Conservation (phyloP, 2,329 filamentous ascomycete species). For the Phialocephala subalpina region DNA sequence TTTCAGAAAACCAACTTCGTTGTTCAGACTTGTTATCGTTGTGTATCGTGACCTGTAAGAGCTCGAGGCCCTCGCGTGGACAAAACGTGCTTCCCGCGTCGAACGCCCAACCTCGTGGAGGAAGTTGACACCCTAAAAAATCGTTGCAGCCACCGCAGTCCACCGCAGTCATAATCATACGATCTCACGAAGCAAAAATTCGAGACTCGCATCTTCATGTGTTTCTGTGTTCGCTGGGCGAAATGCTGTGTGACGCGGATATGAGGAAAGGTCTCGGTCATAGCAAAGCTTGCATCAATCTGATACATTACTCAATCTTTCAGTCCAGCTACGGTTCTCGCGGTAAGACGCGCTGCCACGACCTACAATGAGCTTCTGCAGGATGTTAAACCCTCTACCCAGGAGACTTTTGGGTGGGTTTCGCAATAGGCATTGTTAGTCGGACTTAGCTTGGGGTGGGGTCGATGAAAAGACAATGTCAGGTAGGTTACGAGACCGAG, state of each 20-base stretch:
- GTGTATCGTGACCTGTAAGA: neutral
- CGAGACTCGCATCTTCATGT: neutral
- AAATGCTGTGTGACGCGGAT: neutral
- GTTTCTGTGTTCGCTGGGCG: neutral
- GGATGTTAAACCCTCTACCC: neutral
- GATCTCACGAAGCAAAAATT: neutral
- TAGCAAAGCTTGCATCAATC: neutral
- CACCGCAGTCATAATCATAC: slow-evolving; percentile 9
- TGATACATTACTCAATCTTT: neutral
- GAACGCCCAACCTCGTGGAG: neutral
- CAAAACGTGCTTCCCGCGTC: neutral
- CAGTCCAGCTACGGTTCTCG: neutral
- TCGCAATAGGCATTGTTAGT: neutral
- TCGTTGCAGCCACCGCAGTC: neutral
- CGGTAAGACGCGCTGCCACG: neutral
- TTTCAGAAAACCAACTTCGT: neutral
- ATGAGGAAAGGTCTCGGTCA: neutral
- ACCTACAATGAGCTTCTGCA: neutral
- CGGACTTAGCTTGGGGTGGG: neutral
- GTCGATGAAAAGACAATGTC: neutral
- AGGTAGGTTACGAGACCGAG: neutral
- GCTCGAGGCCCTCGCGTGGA: neutral
- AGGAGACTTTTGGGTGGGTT: neutral
- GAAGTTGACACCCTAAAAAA: neutral
- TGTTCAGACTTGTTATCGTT: slow-evolving; percentile 3